Evolutionary conservation across 805 yeast genomes (phyloP), one percentile per base, ranked within the genome.

Genomic region (Kuraishia hungarica): DNA sequence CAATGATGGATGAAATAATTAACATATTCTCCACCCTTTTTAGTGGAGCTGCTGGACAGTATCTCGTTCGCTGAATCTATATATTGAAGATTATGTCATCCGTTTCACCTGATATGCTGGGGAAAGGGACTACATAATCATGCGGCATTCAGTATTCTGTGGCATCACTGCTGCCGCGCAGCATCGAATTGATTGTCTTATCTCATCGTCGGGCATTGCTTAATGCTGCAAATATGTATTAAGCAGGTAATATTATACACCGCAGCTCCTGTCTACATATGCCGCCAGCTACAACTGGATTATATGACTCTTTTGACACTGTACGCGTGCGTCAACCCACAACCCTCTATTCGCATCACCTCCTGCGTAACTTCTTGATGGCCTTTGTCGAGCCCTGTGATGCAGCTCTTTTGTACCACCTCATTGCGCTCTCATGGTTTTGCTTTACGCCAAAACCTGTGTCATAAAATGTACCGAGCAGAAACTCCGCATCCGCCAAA

Each of bases 401-500:
- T 0, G 88, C 86, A 20, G 93, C 89, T 53, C 77, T 73, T 55
- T 69, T 67, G 64, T 82, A 86, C 71, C 80, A 82, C 53, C 69
- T 68, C 48, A 62, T 61, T 0, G 89, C 85, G 62, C 70, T 63
- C 17, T 66, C 70, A 15, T 68, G 20, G 65, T 80, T 74, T 24
- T 66, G 65, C 3, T 68, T 67, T 49, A 82, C 78, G 4, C 84
- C 87, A 43, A 85, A 75, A 1, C 92, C 92, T 51, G 78, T 81
- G 61, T 84, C 89, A 62, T 76, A 77, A 62, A 82, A 87, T 61
- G 81, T 79, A 0, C 89, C 93, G 47, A 87, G 64, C 48, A 89
- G 87, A 63, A 81, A 87, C 61, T 84, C 83, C 2, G 88, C 89
- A 58, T 83, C 80, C 1, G 79, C 72, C 54, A 82, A 72, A 23